These are phyloP conservation scores for Astragalus glycyphyllos DNA, from an alignment of 306 rosid species.

Conservation along the genomic window DNA sequence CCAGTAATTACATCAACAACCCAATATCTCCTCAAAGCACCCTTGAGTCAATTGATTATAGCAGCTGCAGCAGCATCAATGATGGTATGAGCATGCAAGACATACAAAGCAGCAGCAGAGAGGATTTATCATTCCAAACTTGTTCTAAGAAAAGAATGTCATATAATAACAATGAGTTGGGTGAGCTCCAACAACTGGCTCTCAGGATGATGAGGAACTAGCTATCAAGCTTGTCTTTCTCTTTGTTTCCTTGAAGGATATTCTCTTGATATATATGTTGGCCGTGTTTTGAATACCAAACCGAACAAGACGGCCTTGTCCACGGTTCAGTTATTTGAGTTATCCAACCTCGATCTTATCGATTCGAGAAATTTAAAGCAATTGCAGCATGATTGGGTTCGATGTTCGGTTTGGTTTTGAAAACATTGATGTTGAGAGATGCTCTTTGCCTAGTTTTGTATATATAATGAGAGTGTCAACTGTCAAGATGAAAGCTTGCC, in stretches of 20 bases:
- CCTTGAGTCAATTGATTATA: slow-evolving; percentile 65
- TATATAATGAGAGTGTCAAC: slow-evolving; percentile 46
- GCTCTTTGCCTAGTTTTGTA: slow-evolving; percentile 40
- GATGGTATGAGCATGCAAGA: slow-evolving; percentile 60
- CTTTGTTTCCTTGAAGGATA: slow-evolving; percentile 28
- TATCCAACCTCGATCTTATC: no score
- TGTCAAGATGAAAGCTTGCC: slow-evolving; percentile 39
- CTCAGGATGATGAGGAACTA: slow-evolving; percentile 86
- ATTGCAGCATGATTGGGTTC: no score
- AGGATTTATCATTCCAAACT: slow-evolving; percentile 48
- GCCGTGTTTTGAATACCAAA: no score
- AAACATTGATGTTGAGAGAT: slow-evolving; percentile 22
- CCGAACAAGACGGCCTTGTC: no score
- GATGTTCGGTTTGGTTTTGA: no score
- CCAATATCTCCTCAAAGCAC: slow-evolving; percentile 86
- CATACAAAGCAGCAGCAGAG: slow-evolving; percentile 50
- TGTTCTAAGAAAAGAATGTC: slow-evolving; percentile 51
- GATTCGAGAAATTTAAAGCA: no score
- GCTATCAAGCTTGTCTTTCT: not conserved
- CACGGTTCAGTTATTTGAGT: no score
- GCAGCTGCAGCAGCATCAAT: slow-evolving; percentile 43
- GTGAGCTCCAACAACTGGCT: slow-evolving; percentile 88
- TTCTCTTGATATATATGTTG: not conserved
- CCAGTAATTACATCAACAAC: slow-evolving; percentile 45
- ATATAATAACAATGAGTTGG: slow-evolving; percentile 52